Base-by-base conservation (phyloP, 441 rosid genomes). In the Croton laevigatus region DNA sequence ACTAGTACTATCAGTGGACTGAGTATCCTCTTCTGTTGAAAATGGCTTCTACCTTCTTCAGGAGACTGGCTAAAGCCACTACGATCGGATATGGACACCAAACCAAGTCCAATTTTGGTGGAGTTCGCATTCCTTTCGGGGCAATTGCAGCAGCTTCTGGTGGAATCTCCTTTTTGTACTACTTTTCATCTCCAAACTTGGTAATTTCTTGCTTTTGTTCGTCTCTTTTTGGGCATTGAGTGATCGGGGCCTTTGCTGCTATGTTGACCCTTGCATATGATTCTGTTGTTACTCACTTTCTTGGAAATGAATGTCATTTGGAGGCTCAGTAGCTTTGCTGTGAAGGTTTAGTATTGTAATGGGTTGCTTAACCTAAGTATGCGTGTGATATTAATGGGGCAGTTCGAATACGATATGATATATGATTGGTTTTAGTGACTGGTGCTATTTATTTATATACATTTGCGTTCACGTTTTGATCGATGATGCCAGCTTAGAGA, bases 131-230 rank as follows among this genome's bases (percentile, higher is more conserved):
- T 69, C 87, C 94, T 22, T 61, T 85, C 37, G 89, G 89, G 16
- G 96, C 94, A 10, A 80, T 89, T 78, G 96, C 96, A 0, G 97
- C 97, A 3, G 81, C 84, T 68, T 88, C 97, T 71, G 97, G 91
- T 16, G 99, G 99, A 77, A 70, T 90, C 81, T 87, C 97, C 42
- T 88, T 76, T 70, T 77, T 83, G 75, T 91, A 82, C 88, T 79
- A 68, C 78, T 70, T 76, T 20, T 80, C 93, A 70, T 87, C 88
- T 20, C 85, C 87, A 27, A 79, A 85, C 75, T 70, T 89, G 91
- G 97, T 94, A 81, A 64, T 32, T 75, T 75, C 42, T 14, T 38
- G 44, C 23, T 4, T 51, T 3, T 12, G 7, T 23, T 12, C 27
- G 2, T 57, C 23, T 57, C 5, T 23, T 57, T 57, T 57, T 57